A percentile compares a stretch with the other conserved stretches of the same genome.
Evolutionary conservation across 2,329 filamentous ascomycete species (phyloP).

Genomic region (Capronia coronata): DNA sequence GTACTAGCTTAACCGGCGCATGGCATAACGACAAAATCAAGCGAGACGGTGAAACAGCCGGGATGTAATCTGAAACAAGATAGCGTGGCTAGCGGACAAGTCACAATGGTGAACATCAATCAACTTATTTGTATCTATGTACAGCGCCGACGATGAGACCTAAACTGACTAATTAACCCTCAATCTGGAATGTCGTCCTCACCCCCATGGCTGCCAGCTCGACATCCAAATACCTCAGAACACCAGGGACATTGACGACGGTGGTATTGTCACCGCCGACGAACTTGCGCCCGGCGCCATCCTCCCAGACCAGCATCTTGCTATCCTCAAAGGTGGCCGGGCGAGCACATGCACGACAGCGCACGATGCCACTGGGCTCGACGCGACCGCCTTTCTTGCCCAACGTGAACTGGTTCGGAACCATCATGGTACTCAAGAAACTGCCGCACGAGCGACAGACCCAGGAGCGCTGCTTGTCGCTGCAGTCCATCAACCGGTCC

Average conservation of each 20-base stretch:
- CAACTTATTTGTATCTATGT: too few relatives aligned
- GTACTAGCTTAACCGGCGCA: too few relatives aligned
- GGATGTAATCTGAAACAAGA: too few relatives aligned
- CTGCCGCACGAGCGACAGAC: constrained; percentile 84
- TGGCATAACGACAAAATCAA: too few relatives aligned
- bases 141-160: too few relatives aligned
- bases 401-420: constrained; percentile 32
- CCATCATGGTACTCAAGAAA: constrained; percentile 73
- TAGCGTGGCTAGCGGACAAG: too few relatives aligned
- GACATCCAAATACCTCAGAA: constrained; percentile 87
- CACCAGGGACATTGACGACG: constrained; percentile 84
- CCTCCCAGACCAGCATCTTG: constrained; percentile 76
- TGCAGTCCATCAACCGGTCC: constrained; percentile 94
- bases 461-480: constrained; percentile 83
- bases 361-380: constrained; percentile 52
- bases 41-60: too few relatives aligned
- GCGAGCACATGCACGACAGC: constrained; percentile 73
- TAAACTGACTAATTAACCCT: constrained; percentile 32
- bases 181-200: constrained; percentile 83
- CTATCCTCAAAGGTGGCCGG: constrained; percentile 55
- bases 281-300: constrained; percentile 76
- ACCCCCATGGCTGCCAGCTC: constrained; percentile 96
- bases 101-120: too few relatives aligned
- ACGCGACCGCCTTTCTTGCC: constrained; percentile 37
- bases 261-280: constrained; percentile 86